phyloP scores from a whole-genome alignment of 2,329 filamentous ascomycete species.

The Sporothrix inflata region DNA sequence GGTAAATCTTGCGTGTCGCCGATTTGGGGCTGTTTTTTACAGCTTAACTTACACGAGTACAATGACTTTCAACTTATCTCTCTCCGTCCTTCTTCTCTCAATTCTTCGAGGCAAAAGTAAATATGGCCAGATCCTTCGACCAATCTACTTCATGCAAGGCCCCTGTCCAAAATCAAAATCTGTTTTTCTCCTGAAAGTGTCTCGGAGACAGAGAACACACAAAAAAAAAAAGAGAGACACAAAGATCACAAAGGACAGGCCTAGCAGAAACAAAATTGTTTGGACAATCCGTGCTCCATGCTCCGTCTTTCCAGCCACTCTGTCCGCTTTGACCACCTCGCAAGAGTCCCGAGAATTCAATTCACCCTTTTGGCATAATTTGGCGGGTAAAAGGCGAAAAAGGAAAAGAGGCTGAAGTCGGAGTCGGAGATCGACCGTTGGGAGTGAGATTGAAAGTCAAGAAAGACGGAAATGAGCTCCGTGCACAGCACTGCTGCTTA shows the following conservation, averaged over 20 bases:
- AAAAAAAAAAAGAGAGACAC: not conserved
- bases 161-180: not conserved
- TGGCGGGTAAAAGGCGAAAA: not conserved
- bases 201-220: not conserved
- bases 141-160: constrained; percentile 13
- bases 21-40: not conserved
- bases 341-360: not conserved
- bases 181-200: not conserved
- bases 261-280: too few relatives aligned
- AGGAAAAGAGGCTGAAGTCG: not conserved
- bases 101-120: not conserved
- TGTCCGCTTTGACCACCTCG: not conserved
- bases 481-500: too few relatives aligned
- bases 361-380: not conserved
- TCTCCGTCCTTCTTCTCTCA: not conserved
- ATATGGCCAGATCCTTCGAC: not conserved
- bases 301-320: not conserved
- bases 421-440: not conserved
- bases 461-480: too few relatives aligned
- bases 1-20: not conserved
- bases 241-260: too few relatives aligned
- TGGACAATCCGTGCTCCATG: too few relatives aligned
- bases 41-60: too few relatives aligned
- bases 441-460: not conserved
- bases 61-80: not conserved